Evolutionary conservation across 2,329 filamentous ascomycete genomes (phyloP).

Genomic region (Metarhizium humberi): DNA sequence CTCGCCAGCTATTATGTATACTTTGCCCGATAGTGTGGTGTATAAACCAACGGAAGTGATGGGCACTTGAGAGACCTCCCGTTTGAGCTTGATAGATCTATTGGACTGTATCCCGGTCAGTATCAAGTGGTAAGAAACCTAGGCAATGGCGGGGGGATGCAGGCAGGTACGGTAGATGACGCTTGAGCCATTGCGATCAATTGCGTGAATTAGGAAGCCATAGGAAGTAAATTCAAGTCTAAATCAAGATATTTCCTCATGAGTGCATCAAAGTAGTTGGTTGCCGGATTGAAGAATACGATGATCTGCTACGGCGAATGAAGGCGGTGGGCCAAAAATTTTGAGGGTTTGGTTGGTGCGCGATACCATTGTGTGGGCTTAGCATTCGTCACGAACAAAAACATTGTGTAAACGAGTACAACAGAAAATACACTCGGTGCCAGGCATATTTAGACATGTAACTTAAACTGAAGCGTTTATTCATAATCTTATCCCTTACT

Average conservation of each 20-base stretch:
- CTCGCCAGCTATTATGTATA: slow-evolving; percentile 48
- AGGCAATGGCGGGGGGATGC: neutral
- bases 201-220: neutral
- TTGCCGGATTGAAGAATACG: neutral
- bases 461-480: too few relatives aligned
- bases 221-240: neutral
- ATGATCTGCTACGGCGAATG: neutral
- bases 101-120: slow-evolving; percentile 1
- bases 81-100: slow-evolving; percentile 12
- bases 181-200: neutral
- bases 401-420: too few relatives aligned
- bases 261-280: neutral
- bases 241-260: neutral
- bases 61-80: slow-evolving; percentile 39
- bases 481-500: too few relatives aligned
- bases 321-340: neutral
- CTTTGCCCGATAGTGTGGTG: slow-evolving; percentile 16
- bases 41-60: slow-evolving; percentile 52
- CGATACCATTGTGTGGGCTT: neutral
- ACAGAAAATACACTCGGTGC: too few relatives aligned
- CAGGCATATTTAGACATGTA: too few relatives aligned
- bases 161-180: neutral
- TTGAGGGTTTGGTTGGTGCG: neutral
- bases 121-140: neutral
- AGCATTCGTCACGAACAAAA: neutral